A percentile compares a stretch with the other conserved stretches of the same genome.
phyloP scores from a whole-genome alignment of 768 basidiomycete genomes.

The Clitopilus hobsonii region DNA sequence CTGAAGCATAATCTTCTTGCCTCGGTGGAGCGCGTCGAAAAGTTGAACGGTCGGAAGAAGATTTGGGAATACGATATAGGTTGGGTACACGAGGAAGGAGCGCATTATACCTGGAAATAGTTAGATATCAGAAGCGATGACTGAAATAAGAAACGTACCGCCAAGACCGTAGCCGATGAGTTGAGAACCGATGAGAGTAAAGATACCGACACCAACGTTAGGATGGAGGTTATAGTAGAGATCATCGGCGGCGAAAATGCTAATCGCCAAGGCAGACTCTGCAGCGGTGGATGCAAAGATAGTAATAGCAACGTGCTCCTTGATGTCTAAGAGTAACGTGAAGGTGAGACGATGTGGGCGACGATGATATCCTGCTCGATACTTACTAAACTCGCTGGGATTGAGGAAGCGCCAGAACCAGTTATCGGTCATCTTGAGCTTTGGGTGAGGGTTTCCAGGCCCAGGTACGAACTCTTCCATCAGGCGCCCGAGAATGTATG shows the following conservation, averaged over 20 bases:
- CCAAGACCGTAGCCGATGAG: slow-evolving; percentile 7
- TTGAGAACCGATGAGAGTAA: slow-evolving; percentile 10
- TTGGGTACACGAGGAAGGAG: slow-evolving; percentile 46
- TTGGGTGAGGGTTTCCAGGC: slow-evolving; percentile 21
- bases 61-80: slow-evolving; percentile 36
- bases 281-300: slow-evolving; percentile 60
- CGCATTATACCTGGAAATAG: slow-evolving; percentile 21
- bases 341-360: not conserved
- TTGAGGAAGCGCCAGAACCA: slow-evolving; percentile 54
- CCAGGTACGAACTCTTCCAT: slow-evolving; percentile 37
- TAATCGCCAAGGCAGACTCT: slow-evolving; percentile 52
- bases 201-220: slow-evolving; percentile 8
- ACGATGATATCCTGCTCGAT: slow-evolving; percentile 9
- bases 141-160: not conserved
- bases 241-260: slow-evolving; percentile 54
- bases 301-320: slow-evolving; percentile 60
- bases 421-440: slow-evolving; percentile 26
- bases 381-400: slow-evolving; percentile 58
- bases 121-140: slow-evolving; percentile 6
- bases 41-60: slow-evolving; percentile 35
- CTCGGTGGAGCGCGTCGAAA: slow-evolving; percentile 37
- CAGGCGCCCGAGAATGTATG: slow-evolving; percentile 44
- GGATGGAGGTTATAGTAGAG: slow-evolving; percentile 36
- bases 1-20: slow-evolving; percentile 35
- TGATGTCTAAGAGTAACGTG: slow-evolving; percentile 32